Evolutionary conservation across 2,329 filamentous ascomycete species (phyloP).

Genomic region (Sporothrix phasma): DNA sequence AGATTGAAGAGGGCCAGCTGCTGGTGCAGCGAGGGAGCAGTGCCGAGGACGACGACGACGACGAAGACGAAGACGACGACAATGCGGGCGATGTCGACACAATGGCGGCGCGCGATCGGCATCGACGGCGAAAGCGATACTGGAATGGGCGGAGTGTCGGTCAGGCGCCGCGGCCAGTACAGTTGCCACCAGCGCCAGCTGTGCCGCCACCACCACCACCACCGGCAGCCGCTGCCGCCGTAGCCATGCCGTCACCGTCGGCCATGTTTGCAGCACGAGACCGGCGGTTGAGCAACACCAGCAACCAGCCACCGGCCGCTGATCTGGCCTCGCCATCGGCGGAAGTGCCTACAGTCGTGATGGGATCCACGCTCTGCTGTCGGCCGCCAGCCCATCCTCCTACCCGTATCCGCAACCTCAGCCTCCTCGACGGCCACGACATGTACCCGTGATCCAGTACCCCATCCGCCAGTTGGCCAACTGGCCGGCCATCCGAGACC

Average conservation of each 20-base stretch:
- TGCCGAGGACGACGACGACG: background rate
- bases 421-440: background rate
- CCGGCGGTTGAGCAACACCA: conserved; percentile 4
- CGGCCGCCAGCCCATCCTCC: conserved; percentile 8
- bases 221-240: background rate
- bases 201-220: background rate
- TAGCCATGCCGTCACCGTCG: background rate
- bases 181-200: background rate
- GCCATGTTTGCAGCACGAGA: background rate
- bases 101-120: background rate
- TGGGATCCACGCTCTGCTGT: conserved; percentile 20
- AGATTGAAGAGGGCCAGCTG: conserved; percentile 35
- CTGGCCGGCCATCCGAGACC: conserved; percentile 17
- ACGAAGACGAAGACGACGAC: background rate
- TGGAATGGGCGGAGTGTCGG: background rate
- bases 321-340: conserved; percentile 8
- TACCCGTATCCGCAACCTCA: conserved; percentile 2
- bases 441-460: conserved; percentile 19
- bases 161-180: background rate
- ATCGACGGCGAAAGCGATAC: background rate
- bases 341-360: conserved; percentile 5
- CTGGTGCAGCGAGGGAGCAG: background rate
- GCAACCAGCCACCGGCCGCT: background rate
- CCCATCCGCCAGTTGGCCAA: conserved; percentile 18
- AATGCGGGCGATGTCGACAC: background rate